Evolutionary conservation across 2,329 filamentous ascomycete genomes (phyloP), one percentile per base, ranked within the genome.

Genomic region (Arthrobotrys sphaeroides): DNA sequence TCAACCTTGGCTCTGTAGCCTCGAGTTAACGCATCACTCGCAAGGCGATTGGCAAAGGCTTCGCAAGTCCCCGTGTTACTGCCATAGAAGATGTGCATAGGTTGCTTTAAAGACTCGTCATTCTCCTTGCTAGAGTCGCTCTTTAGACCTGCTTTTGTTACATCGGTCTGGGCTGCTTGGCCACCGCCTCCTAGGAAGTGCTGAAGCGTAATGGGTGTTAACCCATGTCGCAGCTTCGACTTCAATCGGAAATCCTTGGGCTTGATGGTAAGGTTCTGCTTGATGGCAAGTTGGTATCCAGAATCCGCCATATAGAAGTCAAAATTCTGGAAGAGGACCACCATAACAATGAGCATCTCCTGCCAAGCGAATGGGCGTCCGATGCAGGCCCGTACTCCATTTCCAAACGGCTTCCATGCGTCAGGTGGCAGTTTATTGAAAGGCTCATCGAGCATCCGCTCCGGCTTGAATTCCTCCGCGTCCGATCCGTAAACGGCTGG

Each of bases 31-130:
- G 90, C 90, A 79, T 88, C 86, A 6, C 85, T 84, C 0, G 88
- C 89, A 9, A 93, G 81, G 26, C 87, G 84, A 77, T 90, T 86
- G 0, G 90, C 88, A 49, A 93, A 85, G 0, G 88, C 85, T 81
- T 93, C 89, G 80, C 91, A 93, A 0, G 91, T 93, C 0, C 91
- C 91, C 1, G 88, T 89, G 80, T 92, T 92, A 16, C 89, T 91
- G 1, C 91, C 91, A 79, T 91, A 93, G 45, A 89, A 86, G 18
- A 94, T 86, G n/a, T 86, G 86, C 77, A 94, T 83, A 0, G 85
- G 84, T 77, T 85, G 85, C 22, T 81, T 78, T 13, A 80, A 65
- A 2, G 66, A 75, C n/a, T 69, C 73, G n/a, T 74, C 73, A 36
- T 67, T 12, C 6, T 24, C 40, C 9, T 70, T 18, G 13, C 0